A percentile compares a stretch with the other conserved stretches of the same genome.
phyloP scores from a whole-genome alignment of 2,329 filamentous ascomycete species.

The Dothideomycetes sp. region DNA sequence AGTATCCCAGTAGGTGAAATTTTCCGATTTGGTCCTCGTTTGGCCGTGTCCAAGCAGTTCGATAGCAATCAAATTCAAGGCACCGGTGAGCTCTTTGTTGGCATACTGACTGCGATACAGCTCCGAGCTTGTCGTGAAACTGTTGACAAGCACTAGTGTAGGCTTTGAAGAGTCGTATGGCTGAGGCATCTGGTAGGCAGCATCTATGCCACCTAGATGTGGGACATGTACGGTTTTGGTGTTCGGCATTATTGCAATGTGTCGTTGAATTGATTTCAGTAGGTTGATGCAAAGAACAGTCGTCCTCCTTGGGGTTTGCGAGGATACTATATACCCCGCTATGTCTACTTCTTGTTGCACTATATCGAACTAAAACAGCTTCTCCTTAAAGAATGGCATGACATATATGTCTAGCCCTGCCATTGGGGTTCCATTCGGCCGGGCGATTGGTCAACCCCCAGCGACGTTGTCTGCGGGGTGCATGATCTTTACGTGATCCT shows the following conservation, averaged over 20 bases:
- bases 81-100: slow-evolving; percentile 18
- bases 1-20: slow-evolving; percentile 46
- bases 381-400: too few species aligned
- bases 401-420: too few species aligned
- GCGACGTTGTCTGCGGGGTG: too few species aligned
- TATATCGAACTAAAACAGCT: too few species aligned
- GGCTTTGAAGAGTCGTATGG: slow-evolving; percentile 30
- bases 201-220: slow-evolving; percentile 39
- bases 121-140: slow-evolving; percentile 38
- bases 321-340: too few species aligned
- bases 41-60: slow-evolving; percentile 43
- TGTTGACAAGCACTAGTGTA: slow-evolving; percentile 40
- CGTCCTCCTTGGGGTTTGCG: too few species aligned
- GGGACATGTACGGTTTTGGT: slow-evolving; percentile 31
- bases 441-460: too few species aligned
- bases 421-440: too few species aligned
- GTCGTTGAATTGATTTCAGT: too few species aligned
- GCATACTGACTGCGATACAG: slow-evolving; percentile 23
- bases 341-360: too few species aligned
- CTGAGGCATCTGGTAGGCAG: slow-evolving; percentile 33
- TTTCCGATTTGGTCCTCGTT: slow-evolving; percentile 31
- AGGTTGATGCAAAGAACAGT: too few species aligned
- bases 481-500: too few species aligned
- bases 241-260: slow-evolving; percentile 11
- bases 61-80: slow-evolving; percentile 41